Conservation (phyloP, 805 yeast genomes). For the Metschnikowia borealis region DNA sequence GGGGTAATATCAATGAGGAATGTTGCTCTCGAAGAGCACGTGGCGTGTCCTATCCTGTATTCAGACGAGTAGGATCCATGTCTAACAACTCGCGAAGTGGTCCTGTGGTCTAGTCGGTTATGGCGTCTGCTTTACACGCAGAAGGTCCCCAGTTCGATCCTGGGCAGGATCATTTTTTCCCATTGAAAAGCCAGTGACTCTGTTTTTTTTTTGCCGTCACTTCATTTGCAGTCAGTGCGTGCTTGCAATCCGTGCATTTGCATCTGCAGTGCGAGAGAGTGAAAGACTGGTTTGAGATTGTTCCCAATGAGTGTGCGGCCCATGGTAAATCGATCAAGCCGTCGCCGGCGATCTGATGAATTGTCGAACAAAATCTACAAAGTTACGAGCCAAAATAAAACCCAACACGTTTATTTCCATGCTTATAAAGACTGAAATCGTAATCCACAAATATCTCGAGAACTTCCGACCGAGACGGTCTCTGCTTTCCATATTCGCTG, state of each 20-base stretch:
- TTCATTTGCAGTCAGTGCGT: background rate
- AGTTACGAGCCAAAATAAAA: slow-evolving; percentile 14
- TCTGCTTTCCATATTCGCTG: slow-evolving; percentile 14
- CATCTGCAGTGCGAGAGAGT: background rate
- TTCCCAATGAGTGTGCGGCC: slow-evolving; percentile 7
- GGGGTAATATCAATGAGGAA: too few species aligned
- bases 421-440: slow-evolving; percentile 11
- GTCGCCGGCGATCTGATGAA: slow-evolving; percentile 14
- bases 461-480: slow-evolving; percentile 3
- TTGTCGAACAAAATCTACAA: slow-evolving; percentile 14
- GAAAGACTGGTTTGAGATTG: background rate
- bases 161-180: slow-evolving; percentile 84
- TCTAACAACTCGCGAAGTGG: too few species aligned
- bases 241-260: background rate
- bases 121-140: slow-evolving; percentile 99
- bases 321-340: slow-evolving; percentile 14
- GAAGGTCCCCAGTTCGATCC: slow-evolving; percentile 99
- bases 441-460: slow-evolving; percentile 6
- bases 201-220: too few species aligned
- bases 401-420: slow-evolving; percentile 6
- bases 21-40: too few species aligned
- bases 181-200: background rate
- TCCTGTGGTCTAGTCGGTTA: slow-evolving; percentile 99
- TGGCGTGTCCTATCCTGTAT: too few species aligned
- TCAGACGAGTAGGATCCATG: too few species aligned